phyloP scores from a whole-genome alignment of 164 flowering plant species.

The Umbellularia californica region DNA sequence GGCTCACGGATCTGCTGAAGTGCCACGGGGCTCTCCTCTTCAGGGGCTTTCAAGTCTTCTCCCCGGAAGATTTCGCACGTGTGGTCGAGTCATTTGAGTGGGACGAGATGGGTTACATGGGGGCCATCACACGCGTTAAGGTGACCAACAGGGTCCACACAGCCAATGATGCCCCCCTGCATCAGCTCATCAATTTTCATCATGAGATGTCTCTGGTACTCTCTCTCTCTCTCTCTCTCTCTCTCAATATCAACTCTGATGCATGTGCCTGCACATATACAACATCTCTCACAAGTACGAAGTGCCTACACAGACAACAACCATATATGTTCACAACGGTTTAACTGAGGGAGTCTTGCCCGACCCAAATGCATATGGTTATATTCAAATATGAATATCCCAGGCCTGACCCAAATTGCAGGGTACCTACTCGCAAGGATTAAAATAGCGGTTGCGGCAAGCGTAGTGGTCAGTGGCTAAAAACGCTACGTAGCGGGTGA shows the following conservation, averaged over 20 bases:
- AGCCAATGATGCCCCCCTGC: conserved; percentile 12
- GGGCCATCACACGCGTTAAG: conserved; percentile 6
- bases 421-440: too few species aligned
- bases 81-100: conserved; percentile 16
- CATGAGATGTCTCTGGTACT: conserved; percentile 19
- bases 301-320: too few species aligned
- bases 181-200: conserved; percentile 14
- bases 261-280: too few species aligned
- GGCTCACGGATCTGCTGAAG: conserved; percentile 6
- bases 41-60: conserved; percentile 8
- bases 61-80: conserved; percentile 7
- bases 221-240: background rate
- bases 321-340: too few species aligned
- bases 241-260: background rate
- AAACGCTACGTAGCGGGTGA: too few species aligned
- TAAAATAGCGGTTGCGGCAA: too few species aligned
- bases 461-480: too few species aligned
- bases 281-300: too few species aligned
- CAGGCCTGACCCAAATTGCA: too few species aligned
- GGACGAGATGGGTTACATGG: conserved; percentile 14
- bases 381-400: too few species aligned
- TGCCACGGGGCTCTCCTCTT: conserved; percentile 9
- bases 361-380: too few species aligned
- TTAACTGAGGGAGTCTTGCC: too few species aligned
- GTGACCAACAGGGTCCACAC: conserved; percentile 12